Evolutionary conservation across 106 monocot genomes (phyloP), one percentile per base, ranked within the genome.

Genomic region (Dendrobium catenatum): DNA sequence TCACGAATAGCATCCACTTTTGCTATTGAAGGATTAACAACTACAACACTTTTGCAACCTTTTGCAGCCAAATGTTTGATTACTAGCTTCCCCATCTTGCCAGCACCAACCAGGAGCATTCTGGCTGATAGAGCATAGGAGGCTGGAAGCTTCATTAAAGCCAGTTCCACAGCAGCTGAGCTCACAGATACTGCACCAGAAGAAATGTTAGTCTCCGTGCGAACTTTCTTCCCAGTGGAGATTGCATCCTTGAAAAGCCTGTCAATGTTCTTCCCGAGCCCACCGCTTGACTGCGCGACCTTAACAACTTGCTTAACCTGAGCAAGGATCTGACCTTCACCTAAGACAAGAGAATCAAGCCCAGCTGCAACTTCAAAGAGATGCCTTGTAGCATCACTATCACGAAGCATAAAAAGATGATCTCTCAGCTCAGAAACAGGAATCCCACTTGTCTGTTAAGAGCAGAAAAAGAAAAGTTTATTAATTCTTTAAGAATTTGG

Each of bases 1-100:
- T 95, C 87, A 5, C 88, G 84, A 10, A 99, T 89, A 24, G 95
- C 91, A 77, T 88, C 85, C 20, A 99, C 93, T 79, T 80, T 91
- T 78, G 91, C 95, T 31, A 58, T 70, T n/a, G 98, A 99, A 11
- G 95, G 88, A 55, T 99, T 99, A 18, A 91, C 91, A 66, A 95
- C 98, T 9, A 95, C 88, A 4, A 99, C 82, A 42, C 79, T 86
- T 67, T 84, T 95, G 87, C 90, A 99, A 44, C 98, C 98, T 83
- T 95, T 99, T 11, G 98, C 82, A 64, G 83, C 91, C 56, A 99
- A 79, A 86, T 99, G 98, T 73, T 99, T 99, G 72, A 99, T 95
- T 27, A 99, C 95, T 43, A 99, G 90, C 79, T 93, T 99, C 41
- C 98, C 98, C 98, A 99, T 99, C 87, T 99, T 99, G 70, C 98